These are phyloP conservation scores for Uronychia setigera DNA, from an alignment of 73 alveolate genomes.

Conservation along the genomic window DNA sequence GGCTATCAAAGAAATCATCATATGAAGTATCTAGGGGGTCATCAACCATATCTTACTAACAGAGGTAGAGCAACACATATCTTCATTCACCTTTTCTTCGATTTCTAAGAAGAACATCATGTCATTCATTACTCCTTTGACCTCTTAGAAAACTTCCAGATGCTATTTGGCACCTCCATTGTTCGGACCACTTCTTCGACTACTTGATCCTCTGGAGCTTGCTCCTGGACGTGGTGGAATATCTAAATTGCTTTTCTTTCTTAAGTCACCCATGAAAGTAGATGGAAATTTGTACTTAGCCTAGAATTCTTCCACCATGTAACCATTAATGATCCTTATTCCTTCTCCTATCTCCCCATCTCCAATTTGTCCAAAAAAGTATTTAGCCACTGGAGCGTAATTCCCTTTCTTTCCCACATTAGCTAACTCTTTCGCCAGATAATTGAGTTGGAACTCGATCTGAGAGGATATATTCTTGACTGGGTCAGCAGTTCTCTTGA, in stretches of 20 bases:
- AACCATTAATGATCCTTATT: background rate
- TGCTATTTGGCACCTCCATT: background rate
- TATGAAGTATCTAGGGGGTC: background rate
- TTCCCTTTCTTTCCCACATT: background rate
- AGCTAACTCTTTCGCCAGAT: background rate
- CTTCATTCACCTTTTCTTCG: background rate
- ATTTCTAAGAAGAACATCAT: background rate
- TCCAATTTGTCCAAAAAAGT: background rate
- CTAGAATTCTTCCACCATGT: background rate
- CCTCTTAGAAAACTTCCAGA: background rate
- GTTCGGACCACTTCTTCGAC: background rate
- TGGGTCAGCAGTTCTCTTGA: background rate
- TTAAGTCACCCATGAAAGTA: background rate
- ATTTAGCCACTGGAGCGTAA: background rate
- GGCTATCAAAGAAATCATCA: background rate
- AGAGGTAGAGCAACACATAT: background rate
- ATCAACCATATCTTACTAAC: background rate
- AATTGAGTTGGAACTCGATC: background rate
- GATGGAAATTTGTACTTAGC: background rate
- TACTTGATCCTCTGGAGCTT: background rate
- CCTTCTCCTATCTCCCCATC: background rate
- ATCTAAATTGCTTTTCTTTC: background rate
- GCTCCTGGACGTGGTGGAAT: background rate
- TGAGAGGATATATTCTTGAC: background rate
- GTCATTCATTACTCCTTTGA: background rate